phyloP scores from a whole-genome alignment of 306 rosid species.

The Psophocarpus tetragonolobus region DNA sequence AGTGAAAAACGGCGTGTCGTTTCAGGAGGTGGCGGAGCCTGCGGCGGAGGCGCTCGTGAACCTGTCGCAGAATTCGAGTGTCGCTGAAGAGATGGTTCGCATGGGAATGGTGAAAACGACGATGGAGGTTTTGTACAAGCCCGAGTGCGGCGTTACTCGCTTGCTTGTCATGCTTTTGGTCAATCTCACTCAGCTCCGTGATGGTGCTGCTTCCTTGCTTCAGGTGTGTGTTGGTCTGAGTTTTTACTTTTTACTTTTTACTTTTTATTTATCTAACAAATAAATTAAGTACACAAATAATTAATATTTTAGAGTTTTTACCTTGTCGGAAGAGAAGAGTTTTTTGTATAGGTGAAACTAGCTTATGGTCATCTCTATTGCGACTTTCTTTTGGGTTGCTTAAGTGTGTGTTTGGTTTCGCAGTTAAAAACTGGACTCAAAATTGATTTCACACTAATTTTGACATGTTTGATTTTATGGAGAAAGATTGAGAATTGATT shows the following conservation, averaged over 20 bases:
- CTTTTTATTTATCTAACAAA: not conserved
- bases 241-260: too few species aligned
- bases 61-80: constrained; percentile 69
- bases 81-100: constrained; percentile 68
- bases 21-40: constrained; percentile 86
- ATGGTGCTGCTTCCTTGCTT: constrained; percentile 66
- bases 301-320: not conserved
- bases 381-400: too few species aligned
- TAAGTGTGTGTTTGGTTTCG: too few species aligned
- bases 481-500: too few species aligned
- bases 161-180: constrained; percentile 93
- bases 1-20: not conserved
- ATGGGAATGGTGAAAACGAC: constrained; percentile 56
- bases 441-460: too few species aligned
- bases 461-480: too few species aligned
- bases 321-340: too few species aligned
- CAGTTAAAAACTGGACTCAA: too few species aligned
- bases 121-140: constrained; percentile 75
- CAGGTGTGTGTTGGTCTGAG: constrained; percentile 84
- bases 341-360: too few species aligned
- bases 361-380: too few species aligned
- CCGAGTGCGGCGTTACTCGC: constrained; percentile 52
- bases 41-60: constrained; percentile 89
- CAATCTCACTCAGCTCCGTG: constrained; percentile 80
- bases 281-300: too few species aligned